Evolutionary conservation across 345 rosid species (phyloP).

Genomic region (Draba incana): DNA sequence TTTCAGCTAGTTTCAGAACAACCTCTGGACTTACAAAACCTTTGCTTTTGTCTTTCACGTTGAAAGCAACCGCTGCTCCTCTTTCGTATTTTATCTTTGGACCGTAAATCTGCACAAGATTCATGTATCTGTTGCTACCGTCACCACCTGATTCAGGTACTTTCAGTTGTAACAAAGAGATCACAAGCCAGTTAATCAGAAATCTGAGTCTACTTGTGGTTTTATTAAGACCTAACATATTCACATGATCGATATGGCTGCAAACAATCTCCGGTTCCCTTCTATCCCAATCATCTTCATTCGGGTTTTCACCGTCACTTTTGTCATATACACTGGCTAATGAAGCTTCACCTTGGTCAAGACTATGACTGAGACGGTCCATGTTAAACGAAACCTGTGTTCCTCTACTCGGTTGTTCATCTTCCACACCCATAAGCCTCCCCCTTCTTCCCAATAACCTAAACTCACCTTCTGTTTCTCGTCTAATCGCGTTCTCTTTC

Average conservation of each 20-base stretch:
- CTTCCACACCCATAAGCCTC: slow-evolving; percentile 74
- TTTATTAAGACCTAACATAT: slow-evolving; percentile 89
- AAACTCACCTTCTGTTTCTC: slow-evolving; percentile 97
- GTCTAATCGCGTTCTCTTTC: slow-evolving; percentile 88
- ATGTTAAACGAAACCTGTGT: slow-evolving; percentile 80
- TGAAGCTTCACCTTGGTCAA: slow-evolving; percentile 68
- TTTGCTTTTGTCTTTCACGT: slow-evolving; percentile 65
- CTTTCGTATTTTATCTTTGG: slow-evolving; percentile 92
- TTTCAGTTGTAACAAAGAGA: slow-evolving; percentile 81
- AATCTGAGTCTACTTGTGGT: slow-evolving; percentile 76
- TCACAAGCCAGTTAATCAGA: slow-evolving; percentile 91
- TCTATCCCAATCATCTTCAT: slow-evolving; percentile 72
- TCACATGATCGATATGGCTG: slow-evolving; percentile 81
- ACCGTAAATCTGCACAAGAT: slow-evolving; percentile 88
- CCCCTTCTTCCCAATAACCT: slow-evolving; percentile 85
- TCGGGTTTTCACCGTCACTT: slow-evolving; percentile 76
- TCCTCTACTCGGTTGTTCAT: slow-evolving; percentile 73
- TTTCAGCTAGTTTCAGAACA: slow-evolving; percentile 85
- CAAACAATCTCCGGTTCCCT: slow-evolving; percentile 82
- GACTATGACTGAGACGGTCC: slow-evolving; percentile 49
- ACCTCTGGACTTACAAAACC: slow-evolving; percentile 76
- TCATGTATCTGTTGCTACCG: slow-evolving; percentile 37
- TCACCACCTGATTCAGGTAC: slow-evolving; percentile 60
- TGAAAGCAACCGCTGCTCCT: slow-evolving; percentile 93
- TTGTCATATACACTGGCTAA: slow-evolving; percentile 63